Conservation (phyloP, 2,329 filamentous ascomycete genomes). For the Trichophyton rubrum region DNA sequence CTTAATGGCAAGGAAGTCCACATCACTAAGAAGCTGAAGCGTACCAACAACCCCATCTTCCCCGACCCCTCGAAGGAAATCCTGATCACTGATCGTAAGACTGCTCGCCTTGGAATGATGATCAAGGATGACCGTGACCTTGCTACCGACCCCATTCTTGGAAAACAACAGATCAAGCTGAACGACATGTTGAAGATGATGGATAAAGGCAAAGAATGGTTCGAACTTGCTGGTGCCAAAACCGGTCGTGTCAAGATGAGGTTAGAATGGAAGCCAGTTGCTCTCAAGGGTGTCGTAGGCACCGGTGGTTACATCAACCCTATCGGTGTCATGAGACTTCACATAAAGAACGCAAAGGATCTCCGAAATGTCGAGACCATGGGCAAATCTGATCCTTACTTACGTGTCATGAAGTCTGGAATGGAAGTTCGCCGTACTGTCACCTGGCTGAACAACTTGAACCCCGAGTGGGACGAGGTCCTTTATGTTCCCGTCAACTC, state of each 20-base stretch:
- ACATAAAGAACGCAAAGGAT: conserved; percentile 71
- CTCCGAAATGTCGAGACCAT: conserved; percentile 88
- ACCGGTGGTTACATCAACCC: conserved; percentile 84
- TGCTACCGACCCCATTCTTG: conserved; percentile 67
- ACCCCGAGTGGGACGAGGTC: conserved; percentile 91
- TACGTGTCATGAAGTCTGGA: conserved; percentile 74
- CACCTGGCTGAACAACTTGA: conserved; percentile 89
- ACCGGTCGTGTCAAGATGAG: conserved; percentile 80
- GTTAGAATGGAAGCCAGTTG: conserved; percentile 90
- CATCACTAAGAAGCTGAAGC: conserved; percentile 80
- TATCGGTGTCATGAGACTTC: conserved; percentile 87
- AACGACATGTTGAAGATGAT: conserved; percentile 86
- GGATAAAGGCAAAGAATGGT: conserved; percentile 93
- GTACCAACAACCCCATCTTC: conserved; percentile 96
- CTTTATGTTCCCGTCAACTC: conserved; percentile 88
- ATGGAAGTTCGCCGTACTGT: conserved; percentile 86
- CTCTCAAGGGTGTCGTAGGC: conserved; percentile 61
- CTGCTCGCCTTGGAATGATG: conserved; percentile 76
- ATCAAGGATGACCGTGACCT: conserved; percentile 94
- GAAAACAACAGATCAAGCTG: conserved; percentile 88
- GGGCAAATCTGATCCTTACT: conserved; percentile 95
- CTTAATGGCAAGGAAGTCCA: conserved; percentile 90
- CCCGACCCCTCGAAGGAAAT: conserved; percentile 86
- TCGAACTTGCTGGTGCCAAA: conserved; percentile 68
- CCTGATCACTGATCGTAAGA: conserved; percentile 84